Evolutionary conservation across 2,329 filamentous ascomycete species (phyloP), one percentile per base, ranked within the genome.

Genomic region (Claviceps fusiformis): DNA sequence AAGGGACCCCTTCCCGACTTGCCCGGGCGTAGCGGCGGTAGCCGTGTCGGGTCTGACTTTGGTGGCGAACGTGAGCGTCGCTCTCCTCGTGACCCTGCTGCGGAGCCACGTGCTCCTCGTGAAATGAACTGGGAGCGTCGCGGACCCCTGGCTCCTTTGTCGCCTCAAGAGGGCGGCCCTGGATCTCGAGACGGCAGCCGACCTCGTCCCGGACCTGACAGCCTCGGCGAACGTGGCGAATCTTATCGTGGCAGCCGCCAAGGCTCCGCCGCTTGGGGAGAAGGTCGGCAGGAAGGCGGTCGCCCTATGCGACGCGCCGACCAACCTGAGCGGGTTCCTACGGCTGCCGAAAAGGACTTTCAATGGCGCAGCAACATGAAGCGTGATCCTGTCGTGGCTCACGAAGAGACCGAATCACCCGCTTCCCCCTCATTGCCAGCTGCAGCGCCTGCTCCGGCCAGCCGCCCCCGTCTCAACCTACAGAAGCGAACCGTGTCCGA

Each of bases 281-380:
- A 85, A 62, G 83, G 82, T 50, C 76, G 78, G 57, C 83, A 87
- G 65, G 87, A 90, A 59, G 87, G 86, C 35, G 89, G 89, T 29
- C 82, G 89, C 59, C 87, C 88, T 58, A 88, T 89, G 45, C 82
- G 87, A 65, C 83, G 86, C 63, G 87, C 91, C 62, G 81, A 84
- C 62, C 81, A 84, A 59, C 78, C 84, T 13, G 78, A 78, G 67
- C 81, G 88, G 62, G 78, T 78, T 52, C 87, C 87, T 27, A 97
- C 88, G 55, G 93, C 93, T 45, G 87, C 93, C 52, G 93, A 98
- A 58, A 82, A 88, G 66, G 93, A 97, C 68, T 95, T 84, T 73
- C 85, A 95, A 72, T 98, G 93, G 93, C 86, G 93, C 64, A 78
- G 80, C 61, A 87, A 81, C 71, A 97, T 97, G 91, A 86, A 83